Conservation (phyloP, 1,284 basidiomycete species). For the Sporisorium scitamineum region DNA sequence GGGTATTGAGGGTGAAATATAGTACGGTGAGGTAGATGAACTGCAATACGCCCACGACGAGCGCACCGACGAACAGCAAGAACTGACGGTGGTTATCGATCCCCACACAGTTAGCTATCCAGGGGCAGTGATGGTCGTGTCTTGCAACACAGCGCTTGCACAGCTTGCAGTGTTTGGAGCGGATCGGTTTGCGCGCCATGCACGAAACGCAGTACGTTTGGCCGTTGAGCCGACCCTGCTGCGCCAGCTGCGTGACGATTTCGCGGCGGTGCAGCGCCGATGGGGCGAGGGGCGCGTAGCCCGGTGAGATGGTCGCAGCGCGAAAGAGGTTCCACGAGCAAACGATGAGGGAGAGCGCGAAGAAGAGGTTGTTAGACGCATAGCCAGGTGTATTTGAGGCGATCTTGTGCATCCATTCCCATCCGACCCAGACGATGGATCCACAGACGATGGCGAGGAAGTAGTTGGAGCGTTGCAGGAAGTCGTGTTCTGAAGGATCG, state of each 20-base stretch:
- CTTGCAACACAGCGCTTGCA: slow-evolving; percentile 87
- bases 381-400: slow-evolving; percentile 70
- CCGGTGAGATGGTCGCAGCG: slow-evolving; percentile 87
- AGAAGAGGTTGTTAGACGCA: slow-evolving; percentile 80
- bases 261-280: slow-evolving; percentile 51
- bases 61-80: slow-evolving; percentile 84
- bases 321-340: slow-evolving; percentile 92
- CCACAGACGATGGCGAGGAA: slow-evolving; percentile 89
- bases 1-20: slow-evolving; percentile 31
- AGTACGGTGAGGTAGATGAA: slow-evolving; percentile 86
- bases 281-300: slow-evolving; percentile 81
- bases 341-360: slow-evolving; percentile 78
- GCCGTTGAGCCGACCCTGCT: slow-evolving; percentile 87
- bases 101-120: slow-evolving; percentile 99
- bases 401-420: slow-evolving; percentile 79
- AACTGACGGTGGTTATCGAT: slow-evolving; percentile 95
- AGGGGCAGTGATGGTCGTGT: slow-evolving; percentile 82
- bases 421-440: slow-evolving; percentile 87
- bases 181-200: slow-evolving; percentile 90
- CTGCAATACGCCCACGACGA: slow-evolving; percentile 82
- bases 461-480: slow-evolving; percentile 76
- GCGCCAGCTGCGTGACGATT: slow-evolving; percentile 75
- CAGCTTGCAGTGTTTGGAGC: slow-evolving; percentile 93
- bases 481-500: slow-evolving; percentile 51
- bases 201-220: slow-evolving; percentile 95